phyloP scores from a whole-genome alignment of 768 basidiomycete genomes.

The Suillus occidentalis region DNA sequence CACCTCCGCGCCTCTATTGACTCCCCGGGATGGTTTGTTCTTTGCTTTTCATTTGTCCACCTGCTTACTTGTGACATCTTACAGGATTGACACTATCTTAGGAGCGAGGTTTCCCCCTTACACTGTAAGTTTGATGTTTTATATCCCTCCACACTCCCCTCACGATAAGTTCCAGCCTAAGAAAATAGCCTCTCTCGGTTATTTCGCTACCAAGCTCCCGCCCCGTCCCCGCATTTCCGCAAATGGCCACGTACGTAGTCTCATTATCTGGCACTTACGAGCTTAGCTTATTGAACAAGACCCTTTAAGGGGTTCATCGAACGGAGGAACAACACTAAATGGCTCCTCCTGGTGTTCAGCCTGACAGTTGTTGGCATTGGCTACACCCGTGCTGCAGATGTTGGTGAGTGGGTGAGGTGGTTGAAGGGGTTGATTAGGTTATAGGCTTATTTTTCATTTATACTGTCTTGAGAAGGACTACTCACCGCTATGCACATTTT shows the following conservation, averaged over 20 bases:
- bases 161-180: constrained; percentile 15
- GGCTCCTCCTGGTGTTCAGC: constrained; percentile 8
- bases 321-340: background rate
- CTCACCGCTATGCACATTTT: background rate
- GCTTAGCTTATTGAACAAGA: constrained; percentile 18
- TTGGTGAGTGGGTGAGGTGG: constrained; percentile 1
- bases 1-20: constrained; percentile 61
- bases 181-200: constrained; percentile 25
- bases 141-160: background rate
- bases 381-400: constrained; percentile 9
- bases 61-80: constrained; percentile 5
- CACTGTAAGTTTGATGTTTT: constrained; percentile 16
- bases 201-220: constrained; percentile 19
- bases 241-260: constrained; percentile 11
- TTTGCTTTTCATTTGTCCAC: too few species aligned
- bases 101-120: constrained; percentile 33
- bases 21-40: constrained; percentile 35
- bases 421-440: constrained; percentile 6
- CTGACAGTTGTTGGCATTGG: constrained; percentile 11
- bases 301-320: constrained; percentile 1
- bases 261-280: background rate
- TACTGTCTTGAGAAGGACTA: background rate
- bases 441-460: background rate
- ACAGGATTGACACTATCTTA: constrained; percentile 26
- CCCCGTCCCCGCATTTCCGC: constrained; percentile 18